phyloP scores from a whole-genome alignment of 2,329 filamentous ascomycete species.

The Eutypella sp. region DNA sequence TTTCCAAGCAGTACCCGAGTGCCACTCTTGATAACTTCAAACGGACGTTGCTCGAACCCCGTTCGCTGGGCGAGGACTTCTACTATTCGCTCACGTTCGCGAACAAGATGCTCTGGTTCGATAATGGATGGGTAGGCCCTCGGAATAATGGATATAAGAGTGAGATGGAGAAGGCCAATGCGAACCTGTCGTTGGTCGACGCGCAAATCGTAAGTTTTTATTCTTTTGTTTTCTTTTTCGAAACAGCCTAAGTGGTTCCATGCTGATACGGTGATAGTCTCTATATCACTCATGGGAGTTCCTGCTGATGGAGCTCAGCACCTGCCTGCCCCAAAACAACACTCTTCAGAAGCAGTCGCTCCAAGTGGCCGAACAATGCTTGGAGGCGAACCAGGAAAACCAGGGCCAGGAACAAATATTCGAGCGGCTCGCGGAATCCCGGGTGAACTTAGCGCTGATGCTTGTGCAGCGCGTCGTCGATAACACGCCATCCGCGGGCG shows the following conservation, averaged over 20 bases:
- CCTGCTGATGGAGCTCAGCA: slow-evolving; percentile 76
- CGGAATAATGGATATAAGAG: slow-evolving; percentile 68
- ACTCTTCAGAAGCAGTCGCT: slow-evolving; percentile 65
- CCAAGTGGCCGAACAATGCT: slow-evolving; percentile 69
- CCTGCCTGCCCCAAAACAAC: slow-evolving; percentile 48
- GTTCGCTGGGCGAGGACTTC: slow-evolving; percentile 68
- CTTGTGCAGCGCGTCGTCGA: slow-evolving; percentile 75
- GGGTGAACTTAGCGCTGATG: slow-evolving; percentile 77
- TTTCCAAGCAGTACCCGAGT: slow-evolving; percentile 70
- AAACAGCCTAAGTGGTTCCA: not conserved
- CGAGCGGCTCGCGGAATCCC: slow-evolving; percentile 65
- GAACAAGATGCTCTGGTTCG: slow-evolving; percentile 68
- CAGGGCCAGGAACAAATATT: slow-evolving; percentile 79
- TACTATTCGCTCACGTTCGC: slow-evolving; percentile 81
- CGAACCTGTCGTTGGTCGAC: slow-evolving; percentile 87
- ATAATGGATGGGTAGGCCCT: slow-evolving; percentile 70
- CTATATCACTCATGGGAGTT: slow-evolving; percentile 89
- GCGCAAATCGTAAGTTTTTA: slow-evolving; percentile 70
- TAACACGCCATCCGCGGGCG: slow-evolving; percentile 42
- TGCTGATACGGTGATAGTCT: slow-evolving; percentile 44
- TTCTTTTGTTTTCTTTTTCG: too few relatives aligned
- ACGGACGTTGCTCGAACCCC: slow-evolving; percentile 61
- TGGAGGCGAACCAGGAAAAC: slow-evolving; percentile 69
- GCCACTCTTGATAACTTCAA: slow-evolving; percentile 76
- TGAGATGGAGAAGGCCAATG: slow-evolving; percentile 82